Conservation (phyloP, 2,329 filamentous ascomycete species). For the Arthrobotrys sinensis region DNA sequence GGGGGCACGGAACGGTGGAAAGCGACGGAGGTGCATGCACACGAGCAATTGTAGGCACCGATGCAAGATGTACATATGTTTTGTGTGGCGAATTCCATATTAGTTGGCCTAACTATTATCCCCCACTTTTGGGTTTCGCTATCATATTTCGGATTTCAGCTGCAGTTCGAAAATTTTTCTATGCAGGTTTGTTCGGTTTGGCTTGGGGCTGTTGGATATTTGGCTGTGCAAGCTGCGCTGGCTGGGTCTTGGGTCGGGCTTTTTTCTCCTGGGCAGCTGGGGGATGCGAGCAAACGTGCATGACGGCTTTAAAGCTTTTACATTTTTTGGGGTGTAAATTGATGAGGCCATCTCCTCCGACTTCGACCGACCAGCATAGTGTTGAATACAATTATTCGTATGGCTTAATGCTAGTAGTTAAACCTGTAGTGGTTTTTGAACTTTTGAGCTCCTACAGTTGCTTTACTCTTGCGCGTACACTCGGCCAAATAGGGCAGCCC, state of each 20-base stretch:
- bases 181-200: slow-evolving; percentile 25
- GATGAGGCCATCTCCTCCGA: slow-evolving; percentile 13
- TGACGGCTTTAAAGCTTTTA: slow-evolving; percentile 21
- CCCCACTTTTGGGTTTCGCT: slow-evolving; percentile 27
- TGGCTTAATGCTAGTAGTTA: slow-evolving; percentile 3
- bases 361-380: slow-evolving; percentile 22
- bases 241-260: neutral
- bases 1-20: slow-evolving; percentile 13
- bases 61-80: slow-evolving; percentile 7
- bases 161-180: slow-evolving; percentile 55
- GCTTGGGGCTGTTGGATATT: slow-evolving; percentile 19
- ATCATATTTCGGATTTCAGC: slow-evolving; percentile 36
- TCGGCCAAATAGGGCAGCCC: slow-evolving; percentile 33
- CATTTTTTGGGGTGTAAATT: neutral
- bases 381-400: neutral
- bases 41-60: slow-evolving; percentile 39
- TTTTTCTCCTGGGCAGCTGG: slow-evolving; percentile 21
- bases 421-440: neutral
- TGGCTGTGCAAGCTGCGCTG: neutral
- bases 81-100: slow-evolving; percentile 42
- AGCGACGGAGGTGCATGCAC: slow-evolving; percentile 31
- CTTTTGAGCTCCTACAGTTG: slow-evolving; percentile 13
- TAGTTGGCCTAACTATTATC: slow-evolving; percentile 32
- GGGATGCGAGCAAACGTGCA: slow-evolving; percentile 55
- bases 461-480: slow-evolving; percentile 27